Evolutionary conservation across 83 land plant genomes (phyloP), one percentile per base, ranked within the genome.

Genomic region (Thuja plicata): DNA sequence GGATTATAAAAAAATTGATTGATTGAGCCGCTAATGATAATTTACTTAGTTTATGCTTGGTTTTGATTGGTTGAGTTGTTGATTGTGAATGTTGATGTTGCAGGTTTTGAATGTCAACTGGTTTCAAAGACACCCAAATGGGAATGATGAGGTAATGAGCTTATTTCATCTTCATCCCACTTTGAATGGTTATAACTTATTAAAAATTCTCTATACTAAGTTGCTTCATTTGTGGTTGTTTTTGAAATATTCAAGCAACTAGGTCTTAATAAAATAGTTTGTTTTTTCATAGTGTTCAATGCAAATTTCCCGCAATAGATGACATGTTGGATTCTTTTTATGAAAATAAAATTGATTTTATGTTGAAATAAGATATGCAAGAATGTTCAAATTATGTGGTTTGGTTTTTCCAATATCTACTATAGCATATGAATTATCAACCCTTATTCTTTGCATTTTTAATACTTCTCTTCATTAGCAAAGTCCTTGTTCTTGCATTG

Each of bases 71-170:
- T 66, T 66, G 71, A 24, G 71, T 24, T 66, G 71, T 27, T 66
- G 71, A 66, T 24, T 66, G 27, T 66, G n/a, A 7, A 8, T 66
- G n/a, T 27, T 66, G 71, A 27, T 66, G 9, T 66, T 37, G 8
- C 84, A 94, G 95, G 91, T 94, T 4, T 80, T 93, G 91, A 93
- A 92, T 45, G 87, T 93, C 3, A 92, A 93, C 74, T 89, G 93
- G 94, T 92, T 94, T 62, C 92, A 91, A 87, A 94, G 91, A 88
- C 71, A 66, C n/a, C 87, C 91, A 10, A 80, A 91, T 82, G 95
- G 96, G n/a, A 93, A 94, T 88, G 96, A 94, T 60, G 95, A 94
- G 95, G 96, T 94, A 82, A 76, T 12, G 45, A 21, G 37, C 76
- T 74, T 40, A 62, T 80, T n/a, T 89, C 35, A 27, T 66, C 30